These are phyloP conservation scores for Saturnispora hagleri DNA, from an alignment of 805 yeast genomes.

Conservation along the genomic window DNA sequence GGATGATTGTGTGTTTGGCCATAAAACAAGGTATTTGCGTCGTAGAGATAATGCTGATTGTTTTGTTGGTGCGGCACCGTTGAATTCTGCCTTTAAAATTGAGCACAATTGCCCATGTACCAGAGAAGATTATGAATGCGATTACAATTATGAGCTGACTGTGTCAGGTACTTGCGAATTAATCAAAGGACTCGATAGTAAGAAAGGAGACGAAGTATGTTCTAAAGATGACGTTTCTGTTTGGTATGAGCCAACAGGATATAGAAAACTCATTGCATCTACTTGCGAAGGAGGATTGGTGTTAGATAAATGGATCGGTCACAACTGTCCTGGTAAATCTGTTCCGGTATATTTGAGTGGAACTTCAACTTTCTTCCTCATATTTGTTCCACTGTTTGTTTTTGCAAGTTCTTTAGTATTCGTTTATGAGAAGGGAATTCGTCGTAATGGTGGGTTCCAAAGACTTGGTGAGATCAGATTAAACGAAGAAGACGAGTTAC, in stretches of 20 bases:
- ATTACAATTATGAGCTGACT: constrained; percentile 66
- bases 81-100: constrained; percentile 46
- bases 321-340: constrained; percentile 85
- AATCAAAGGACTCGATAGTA: constrained; percentile 63
- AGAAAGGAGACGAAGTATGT: constrained; percentile 57
- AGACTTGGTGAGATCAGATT: constrained; percentile 81
- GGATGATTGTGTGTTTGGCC: constrained; percentile 62
- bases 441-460: constrained; percentile 66
- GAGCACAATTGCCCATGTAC: constrained; percentile 73
- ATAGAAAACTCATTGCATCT: constrained; percentile 74
- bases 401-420: constrained; percentile 50
- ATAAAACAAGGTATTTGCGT: constrained; percentile 49
- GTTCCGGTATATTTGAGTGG: constrained; percentile 49
- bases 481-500: constrained; percentile 55
- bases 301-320: constrained; percentile 54
- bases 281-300: constrained; percentile 78
- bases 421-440: constrained; percentile 72
- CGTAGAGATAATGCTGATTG: constrained; percentile 54
- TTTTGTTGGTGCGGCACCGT: constrained; percentile 58
- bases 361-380: constrained; percentile 40
- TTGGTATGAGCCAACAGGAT: constrained; percentile 86
- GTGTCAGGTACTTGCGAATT: constrained; percentile 78
- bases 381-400: constrained; percentile 48
- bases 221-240: constrained; percentile 45
- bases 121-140: constrained; percentile 88